Evolutionary conservation across 257 asterid species (phyloP).

Genomic region (Solanum boliviense): DNA sequence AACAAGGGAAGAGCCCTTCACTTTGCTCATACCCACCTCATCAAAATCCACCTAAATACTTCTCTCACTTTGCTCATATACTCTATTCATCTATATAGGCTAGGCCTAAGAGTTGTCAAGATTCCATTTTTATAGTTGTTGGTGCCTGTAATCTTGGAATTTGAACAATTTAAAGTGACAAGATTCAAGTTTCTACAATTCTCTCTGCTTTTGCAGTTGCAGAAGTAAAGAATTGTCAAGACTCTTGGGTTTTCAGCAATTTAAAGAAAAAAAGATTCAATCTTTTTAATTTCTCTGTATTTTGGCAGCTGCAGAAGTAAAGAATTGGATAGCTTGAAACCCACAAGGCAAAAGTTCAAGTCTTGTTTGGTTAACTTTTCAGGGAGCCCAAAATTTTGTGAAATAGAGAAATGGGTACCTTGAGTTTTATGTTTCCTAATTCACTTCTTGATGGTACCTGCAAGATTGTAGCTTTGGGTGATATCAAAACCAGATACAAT

Average conservation of each 20-base stretch:
- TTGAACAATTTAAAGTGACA: neutral
- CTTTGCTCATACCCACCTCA: neutral
- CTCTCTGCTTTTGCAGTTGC: neutral
- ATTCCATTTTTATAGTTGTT: neutral
- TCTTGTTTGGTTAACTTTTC: neutral
- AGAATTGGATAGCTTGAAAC: neutral
- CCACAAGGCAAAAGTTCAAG: slow-evolving; percentile 2
- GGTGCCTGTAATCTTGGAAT: neutral
- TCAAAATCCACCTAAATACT: neutral
- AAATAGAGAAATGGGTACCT: slow-evolving; percentile 26
- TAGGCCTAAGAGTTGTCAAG: neutral
- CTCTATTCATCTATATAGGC: too few species aligned
- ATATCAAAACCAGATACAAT: slow-evolving; percentile 13
- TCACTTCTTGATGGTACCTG: slow-evolving; percentile 19
- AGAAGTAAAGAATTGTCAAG: neutral
- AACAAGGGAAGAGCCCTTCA: neutral
- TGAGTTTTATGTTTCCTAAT: slow-evolving; percentile 20
- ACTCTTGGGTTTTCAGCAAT: neutral
- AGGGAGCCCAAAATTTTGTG: neutral
- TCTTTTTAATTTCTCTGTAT: slow-evolving; percentile 3
- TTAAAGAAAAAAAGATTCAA: neutral
- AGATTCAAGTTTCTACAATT: neutral
- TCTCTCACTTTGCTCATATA: neutral
- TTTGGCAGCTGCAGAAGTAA: neutral
- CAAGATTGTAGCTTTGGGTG: slow-evolving; percentile 18